Base-by-base conservation (phyloP, 176 grass and related monocot species). In the Bonia amplexicaulis region DNA sequence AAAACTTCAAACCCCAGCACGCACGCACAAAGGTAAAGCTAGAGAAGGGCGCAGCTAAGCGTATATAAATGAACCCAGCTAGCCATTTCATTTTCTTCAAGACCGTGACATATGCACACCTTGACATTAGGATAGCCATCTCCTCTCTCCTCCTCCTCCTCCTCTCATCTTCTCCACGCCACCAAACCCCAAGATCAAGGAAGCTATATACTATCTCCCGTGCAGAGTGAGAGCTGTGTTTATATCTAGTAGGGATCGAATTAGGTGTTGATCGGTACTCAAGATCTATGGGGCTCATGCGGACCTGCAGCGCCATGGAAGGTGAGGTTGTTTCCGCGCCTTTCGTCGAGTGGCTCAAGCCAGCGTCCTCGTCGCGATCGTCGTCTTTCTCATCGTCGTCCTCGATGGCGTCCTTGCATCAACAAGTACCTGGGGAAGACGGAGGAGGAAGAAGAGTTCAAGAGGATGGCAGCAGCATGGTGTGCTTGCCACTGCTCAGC, bases 401-500 rank as follows among this genome's bases (percentile, higher is more conserved):
- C 14, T 62, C 64, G 64, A 83, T 71, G 73, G 51, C 42, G 12
- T 88, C 80, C 22, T 23, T 25, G 12, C 15, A 42, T 35, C 53
- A 40, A 27, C 70, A 11, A 5, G 12, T 25, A 16, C 4, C 19
- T 20, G 78, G 65, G 33, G 73, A 78, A 53, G 80, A 65, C 12
- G 65, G 27, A 10, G 73, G n/a, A 20, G 12, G 48, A 12, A 8
- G 53, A 48, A 63, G 8, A 22, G 45, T 15, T 45, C 31, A 48
- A 55, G 78, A 87, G 33, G 81, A 80, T 12, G 63, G 22, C 0
- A 78, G 77, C 26, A 64, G 74, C 7, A 29, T 71, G 53, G 29
- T 60, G 20, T 97, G 95, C 5, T 77, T 97, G 58, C 95, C 95
- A 20, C 92, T 97, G 10, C 85, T 97, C 66, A 86, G 89, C 12